phyloP scores from a whole-genome alignment of 78 protist genomes.

The Blattamonas nauphoetae region DNA sequence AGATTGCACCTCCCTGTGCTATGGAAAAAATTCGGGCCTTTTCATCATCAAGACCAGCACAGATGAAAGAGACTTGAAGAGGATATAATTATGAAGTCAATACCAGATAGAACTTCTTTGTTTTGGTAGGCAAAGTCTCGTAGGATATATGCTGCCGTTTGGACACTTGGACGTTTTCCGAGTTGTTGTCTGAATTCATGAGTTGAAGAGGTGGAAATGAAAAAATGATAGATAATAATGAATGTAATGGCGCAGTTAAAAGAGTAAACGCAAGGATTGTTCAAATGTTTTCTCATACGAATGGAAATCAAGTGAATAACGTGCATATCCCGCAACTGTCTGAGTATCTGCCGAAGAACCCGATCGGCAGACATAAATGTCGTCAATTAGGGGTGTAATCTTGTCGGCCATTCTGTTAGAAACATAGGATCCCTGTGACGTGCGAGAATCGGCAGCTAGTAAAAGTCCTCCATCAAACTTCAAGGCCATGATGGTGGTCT shows the following conservation, averaged over 20 bases:
- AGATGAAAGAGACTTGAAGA: background rate
- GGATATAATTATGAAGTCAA: background rate
- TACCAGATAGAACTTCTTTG: background rate
- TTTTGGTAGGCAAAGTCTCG: background rate
- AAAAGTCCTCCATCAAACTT: slow-evolving; percentile 2
- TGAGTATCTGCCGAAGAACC: slow-evolving; percentile 12
- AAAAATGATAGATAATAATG: background rate
- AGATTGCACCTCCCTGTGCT: background rate
- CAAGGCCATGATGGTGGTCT: background rate
- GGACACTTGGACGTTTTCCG: background rate
- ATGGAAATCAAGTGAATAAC: background rate
- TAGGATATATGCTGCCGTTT: slow-evolving; percentile 1
- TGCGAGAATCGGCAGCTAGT: background rate
- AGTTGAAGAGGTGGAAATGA: background rate
- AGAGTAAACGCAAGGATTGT: background rate
- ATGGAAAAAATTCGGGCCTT: background rate
- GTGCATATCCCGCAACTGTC: background rate
- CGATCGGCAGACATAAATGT: slow-evolving; percentile 8
- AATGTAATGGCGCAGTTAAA: background rate
- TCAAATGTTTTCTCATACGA: no score
- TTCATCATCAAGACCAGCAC: background rate
- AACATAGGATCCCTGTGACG: background rate
- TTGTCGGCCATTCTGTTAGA: slow-evolving; percentile 11
- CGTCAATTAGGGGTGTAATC: background rate
- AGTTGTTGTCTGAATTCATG: background rate